These are phyloP conservation scores for Nicotiana knightiana DNA, from an alignment of 257 asterid genomes.

Conservation along the genomic window DNA sequence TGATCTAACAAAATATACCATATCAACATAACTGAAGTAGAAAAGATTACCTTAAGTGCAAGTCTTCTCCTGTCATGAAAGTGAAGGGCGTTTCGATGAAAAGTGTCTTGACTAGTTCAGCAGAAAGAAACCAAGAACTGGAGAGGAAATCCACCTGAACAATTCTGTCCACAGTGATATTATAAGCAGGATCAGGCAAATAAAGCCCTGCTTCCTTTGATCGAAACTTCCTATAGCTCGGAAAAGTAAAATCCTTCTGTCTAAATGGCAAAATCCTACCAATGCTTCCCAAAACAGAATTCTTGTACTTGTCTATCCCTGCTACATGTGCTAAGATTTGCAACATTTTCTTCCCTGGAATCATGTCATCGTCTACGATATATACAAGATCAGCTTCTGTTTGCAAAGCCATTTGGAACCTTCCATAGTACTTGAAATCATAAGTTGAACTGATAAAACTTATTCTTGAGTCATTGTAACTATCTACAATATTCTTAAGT, in stretches of 20 bases:
- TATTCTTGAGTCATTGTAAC: conserved; percentile 63
- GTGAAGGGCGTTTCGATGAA: conserved; percentile 87
- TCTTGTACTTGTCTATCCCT: conserved; percentile 81
- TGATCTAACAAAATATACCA: neutral
- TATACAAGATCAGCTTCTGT: conserved; percentile 81
- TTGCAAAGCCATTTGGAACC: conserved; percentile 89
- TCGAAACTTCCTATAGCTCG: conserved; percentile 79
- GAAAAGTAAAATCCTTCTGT: conserved; percentile 73
- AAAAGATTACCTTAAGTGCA: conserved; percentile 68
- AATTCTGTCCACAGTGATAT: conserved; percentile 56
- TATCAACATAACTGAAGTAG: neutral
- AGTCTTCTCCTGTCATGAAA: conserved; percentile 88
- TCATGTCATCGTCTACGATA: conserved; percentile 89
- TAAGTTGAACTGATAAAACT: conserved; percentile 74
- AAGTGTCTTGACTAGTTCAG: conserved; percentile 76
- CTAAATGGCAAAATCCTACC: conserved; percentile 91
- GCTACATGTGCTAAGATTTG: conserved; percentile 77
- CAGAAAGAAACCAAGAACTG: conserved; percentile 92
- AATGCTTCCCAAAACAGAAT: conserved; percentile 82
- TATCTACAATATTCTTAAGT: conserved; percentile 49
- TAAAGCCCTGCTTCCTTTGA: conserved; percentile 93
- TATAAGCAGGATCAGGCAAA: conserved; percentile 96
- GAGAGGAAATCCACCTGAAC: conserved; percentile 93
- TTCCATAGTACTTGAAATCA: conserved; percentile 89
- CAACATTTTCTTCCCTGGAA: conserved; percentile 79